These are phyloP conservation scores for Clavispora vitiphila DNA, from an alignment of 805 yeast species.

Conservation along the genomic window DNA sequence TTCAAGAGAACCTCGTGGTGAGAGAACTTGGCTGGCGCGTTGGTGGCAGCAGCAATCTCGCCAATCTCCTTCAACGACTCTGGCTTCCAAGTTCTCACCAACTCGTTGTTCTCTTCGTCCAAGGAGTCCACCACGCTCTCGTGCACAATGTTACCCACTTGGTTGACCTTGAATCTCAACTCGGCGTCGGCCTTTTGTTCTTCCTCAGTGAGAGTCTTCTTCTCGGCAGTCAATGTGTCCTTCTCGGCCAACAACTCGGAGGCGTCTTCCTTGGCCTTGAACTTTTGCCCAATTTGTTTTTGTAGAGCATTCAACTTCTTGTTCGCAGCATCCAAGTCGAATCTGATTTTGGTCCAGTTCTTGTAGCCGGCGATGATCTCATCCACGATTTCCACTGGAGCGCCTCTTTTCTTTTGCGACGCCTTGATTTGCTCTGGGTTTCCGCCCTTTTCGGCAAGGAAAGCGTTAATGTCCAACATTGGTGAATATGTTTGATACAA, in stretches of 20 bases:
- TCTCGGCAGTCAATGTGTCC: slow-evolving; percentile 66
- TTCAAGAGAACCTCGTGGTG: slow-evolving; percentile 94
- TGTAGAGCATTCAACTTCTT: slow-evolving; percentile 85
- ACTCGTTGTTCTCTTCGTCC: slow-evolving; percentile 87
- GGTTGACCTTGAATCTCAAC: slow-evolving; percentile 76
- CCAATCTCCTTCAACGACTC: slow-evolving; percentile 57
- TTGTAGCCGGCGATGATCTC: slow-evolving; percentile 90
- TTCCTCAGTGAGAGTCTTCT: slow-evolving; percentile 55
- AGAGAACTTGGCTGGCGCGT: slow-evolving; percentile 71
- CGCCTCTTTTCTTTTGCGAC: slow-evolving; percentile 94
- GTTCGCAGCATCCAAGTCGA: slow-evolving; percentile 86
- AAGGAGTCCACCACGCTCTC: slow-evolving; percentile 81
- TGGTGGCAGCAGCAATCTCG: slow-evolving; percentile 70
- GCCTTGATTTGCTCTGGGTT: slow-evolving; percentile 82
- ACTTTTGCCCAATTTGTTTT: slow-evolving; percentile 88
- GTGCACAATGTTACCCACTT: slow-evolving; percentile 92
- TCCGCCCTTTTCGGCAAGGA: slow-evolving; percentile 96
- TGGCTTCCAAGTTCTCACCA: slow-evolving; percentile 86
- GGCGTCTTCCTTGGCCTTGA: slow-evolving; percentile 94
- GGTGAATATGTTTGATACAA: neutral
- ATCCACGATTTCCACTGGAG: slow-evolving; percentile 89
- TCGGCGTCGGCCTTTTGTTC: slow-evolving; percentile 79
- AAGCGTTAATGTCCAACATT: slow-evolving; percentile 91
- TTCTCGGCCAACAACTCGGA: slow-evolving; percentile 75
- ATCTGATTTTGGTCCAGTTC: slow-evolving; percentile 78